A percentile compares a stretch with the other conserved stretches of the same genome.
These are phyloP conservation scores for Podospora didyma DNA, from an alignment of 495 filamentous ascomycete genomes.

Conservation along the genomic window DNA sequence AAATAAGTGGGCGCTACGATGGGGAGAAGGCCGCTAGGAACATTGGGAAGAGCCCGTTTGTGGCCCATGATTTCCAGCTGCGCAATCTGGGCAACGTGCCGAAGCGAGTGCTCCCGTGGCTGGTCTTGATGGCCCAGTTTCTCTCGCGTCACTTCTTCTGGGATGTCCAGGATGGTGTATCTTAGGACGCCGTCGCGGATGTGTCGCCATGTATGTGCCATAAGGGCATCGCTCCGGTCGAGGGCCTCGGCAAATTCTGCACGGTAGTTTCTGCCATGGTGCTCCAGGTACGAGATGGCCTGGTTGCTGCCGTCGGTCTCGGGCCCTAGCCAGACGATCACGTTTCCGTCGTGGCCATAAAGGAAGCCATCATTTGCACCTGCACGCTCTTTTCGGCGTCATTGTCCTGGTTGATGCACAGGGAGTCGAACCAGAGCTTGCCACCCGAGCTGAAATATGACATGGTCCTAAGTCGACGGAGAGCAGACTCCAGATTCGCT, in stretches of 20 bases:
- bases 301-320: constrained; percentile 19
- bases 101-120: neutral
- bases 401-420: constrained; percentile 16
- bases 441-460: constrained; percentile 1
- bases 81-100: constrained; percentile 1
- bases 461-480: neutral
- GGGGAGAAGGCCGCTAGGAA: neutral
- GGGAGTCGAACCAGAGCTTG: constrained; percentile 2
- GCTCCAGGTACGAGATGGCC: constrained; percentile 10
- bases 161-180: neutral
- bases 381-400: constrained; percentile 11
- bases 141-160: neutral
- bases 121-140: neutral
- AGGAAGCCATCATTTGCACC: constrained; percentile 29
- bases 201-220: constrained; percentile 1
- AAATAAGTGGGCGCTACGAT: neutral
- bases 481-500: constrained; percentile 1
- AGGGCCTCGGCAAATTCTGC: neutral
- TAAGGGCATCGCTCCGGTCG: neutral
- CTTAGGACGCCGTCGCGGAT: neutral
- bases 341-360: constrained; percentile 26
- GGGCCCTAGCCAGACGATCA: constrained; percentile 38
- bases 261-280: neutral
- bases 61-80: constrained; percentile 4
- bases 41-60: neutral